Base-by-base conservation (phyloP, 2,329 filamentous ascomycete genomes). In the Cyanodermella asteris region DNA sequence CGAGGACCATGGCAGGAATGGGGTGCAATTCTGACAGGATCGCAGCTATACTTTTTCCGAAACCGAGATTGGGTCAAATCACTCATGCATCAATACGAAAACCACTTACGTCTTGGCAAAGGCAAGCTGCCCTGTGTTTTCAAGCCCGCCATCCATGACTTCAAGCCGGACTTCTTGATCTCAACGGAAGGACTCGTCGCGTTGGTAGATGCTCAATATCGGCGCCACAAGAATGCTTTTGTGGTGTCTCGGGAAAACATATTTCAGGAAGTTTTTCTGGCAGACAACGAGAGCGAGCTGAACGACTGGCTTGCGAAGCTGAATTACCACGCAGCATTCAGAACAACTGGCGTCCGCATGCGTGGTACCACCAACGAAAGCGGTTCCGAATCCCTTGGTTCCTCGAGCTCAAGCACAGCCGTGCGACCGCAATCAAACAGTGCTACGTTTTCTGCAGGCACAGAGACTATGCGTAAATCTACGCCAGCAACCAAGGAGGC, bases 1-100 rank as follows among this genome's bases (percentile, higher is more conserved):
- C 66, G 84, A 21, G 93, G 84, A 7, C 84, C 87, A 2, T 97
- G 87, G 87, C 84, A 93, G 43, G 87, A 97, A 59, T 97, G 87
- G 87, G 87, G 87, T 26, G 87, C 81, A 13, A 75, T 97, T 30
- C 61, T 97, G 16, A 97, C 87, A 1, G 80, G 84, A n/a, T 90
- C 87, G 5, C 84, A 93, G 41, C 63, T 97, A 6, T 97, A 93
- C 46, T 80, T 97, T 47, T 97, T 94, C 54, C 72, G 78, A 29
- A 93, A 94, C 43, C 74, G 80, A 5, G 61, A 70, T 12, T 97
- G 87, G 84, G 70, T 91, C 17, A 94, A 91, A 47, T 75, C 64
- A 30, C 50, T 97, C 34, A 81, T 94, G 54, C 65, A 76, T 34
- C 87, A 97, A 43, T 72, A 84, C 42, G 81, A 91, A 22, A 57